phyloP scores from a whole-genome alignment of 2,329 filamentous ascomycete genomes.

The Cladosporium oxysporum region DNA sequence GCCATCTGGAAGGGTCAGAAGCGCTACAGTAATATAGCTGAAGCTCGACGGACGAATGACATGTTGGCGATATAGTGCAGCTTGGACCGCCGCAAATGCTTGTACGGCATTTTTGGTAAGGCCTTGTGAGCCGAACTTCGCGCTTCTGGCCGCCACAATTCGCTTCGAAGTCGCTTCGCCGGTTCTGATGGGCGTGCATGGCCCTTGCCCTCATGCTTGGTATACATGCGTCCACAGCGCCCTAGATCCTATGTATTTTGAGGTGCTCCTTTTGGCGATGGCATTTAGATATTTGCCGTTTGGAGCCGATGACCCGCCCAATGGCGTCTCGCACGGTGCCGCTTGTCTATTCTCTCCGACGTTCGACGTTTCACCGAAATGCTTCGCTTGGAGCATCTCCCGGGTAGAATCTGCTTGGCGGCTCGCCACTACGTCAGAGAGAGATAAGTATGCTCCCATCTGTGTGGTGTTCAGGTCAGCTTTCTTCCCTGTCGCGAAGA shows the following conservation, averaged over 20 bases:
- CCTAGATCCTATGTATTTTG: background rate
- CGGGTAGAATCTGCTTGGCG: background rate
- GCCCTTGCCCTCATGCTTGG: slow-evolving; percentile 9
- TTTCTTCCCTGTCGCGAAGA: background rate
- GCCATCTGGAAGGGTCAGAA: slow-evolving; percentile 9
- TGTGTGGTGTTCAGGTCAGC: background rate
- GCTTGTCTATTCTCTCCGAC: slow-evolving; percentile 2
- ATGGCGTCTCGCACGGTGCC: slow-evolving; percentile 13
- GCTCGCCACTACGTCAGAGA: background rate
- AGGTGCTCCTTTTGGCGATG: background rate
- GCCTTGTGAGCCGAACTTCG: background rate
- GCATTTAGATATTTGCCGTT: slow-evolving; percentile 1
- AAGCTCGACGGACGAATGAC: slow-evolving; percentile 10
- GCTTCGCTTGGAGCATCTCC: slow-evolving; percentile 12
- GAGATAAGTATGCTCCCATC: background rate
- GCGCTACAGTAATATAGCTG: slow-evolving; percentile 13
- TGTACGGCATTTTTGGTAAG: slow-evolving; percentile 8
- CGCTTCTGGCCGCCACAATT: background rate
- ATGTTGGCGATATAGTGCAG: slow-evolving; percentile 9
- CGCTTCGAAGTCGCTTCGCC: slow-evolving; percentile 12
- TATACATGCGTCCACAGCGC: background rate
- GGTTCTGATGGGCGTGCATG: background rate
- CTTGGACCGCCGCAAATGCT: slow-evolving; percentile 15
- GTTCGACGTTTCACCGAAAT: slow-evolving; percentile 11
- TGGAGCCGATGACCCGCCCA: slow-evolving; percentile 6